Evolutionary conservation across 169 alveolate species (phyloP).

Genomic region (Ichthyophthirius multifiliis): DNA sequence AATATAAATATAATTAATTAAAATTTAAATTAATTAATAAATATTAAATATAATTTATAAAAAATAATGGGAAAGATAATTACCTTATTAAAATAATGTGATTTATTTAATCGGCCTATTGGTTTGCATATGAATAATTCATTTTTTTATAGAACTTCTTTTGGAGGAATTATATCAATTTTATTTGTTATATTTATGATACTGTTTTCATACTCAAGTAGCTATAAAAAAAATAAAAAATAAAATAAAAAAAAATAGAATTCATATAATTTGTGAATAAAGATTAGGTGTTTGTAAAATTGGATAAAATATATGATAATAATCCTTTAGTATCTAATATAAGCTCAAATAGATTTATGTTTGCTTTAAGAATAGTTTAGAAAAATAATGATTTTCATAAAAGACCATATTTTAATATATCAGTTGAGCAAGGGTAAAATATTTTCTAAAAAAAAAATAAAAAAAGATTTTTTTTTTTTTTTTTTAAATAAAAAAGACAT

Average conservation of each 20-base stretch:
- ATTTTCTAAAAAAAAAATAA: too few species aligned
- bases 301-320: background rate
- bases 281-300: background rate
- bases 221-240: background rate
- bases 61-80: too few species aligned
- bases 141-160: background rate
- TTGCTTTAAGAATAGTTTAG: background rate
- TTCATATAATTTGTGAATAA: background rate
- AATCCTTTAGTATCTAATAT: background rate
- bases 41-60: too few species aligned
- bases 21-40: too few species aligned
- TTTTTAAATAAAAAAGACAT: too few species aligned
- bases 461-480: too few species aligned
- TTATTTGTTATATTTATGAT: background rate
- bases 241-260: background rate
- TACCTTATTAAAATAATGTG: too few species aligned
- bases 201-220: background rate
- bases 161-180: background rate
- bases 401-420: background rate
- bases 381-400: background rate
- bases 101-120: background rate
- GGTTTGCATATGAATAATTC: constrained; percentile 5
- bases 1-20: too few species aligned
- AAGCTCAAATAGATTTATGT: background rate
- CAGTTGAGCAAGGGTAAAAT: background rate